Base-by-base conservation (phyloP, 2,329 filamentous ascomycete genomes). In the Sarocladium kiliense region DNA sequence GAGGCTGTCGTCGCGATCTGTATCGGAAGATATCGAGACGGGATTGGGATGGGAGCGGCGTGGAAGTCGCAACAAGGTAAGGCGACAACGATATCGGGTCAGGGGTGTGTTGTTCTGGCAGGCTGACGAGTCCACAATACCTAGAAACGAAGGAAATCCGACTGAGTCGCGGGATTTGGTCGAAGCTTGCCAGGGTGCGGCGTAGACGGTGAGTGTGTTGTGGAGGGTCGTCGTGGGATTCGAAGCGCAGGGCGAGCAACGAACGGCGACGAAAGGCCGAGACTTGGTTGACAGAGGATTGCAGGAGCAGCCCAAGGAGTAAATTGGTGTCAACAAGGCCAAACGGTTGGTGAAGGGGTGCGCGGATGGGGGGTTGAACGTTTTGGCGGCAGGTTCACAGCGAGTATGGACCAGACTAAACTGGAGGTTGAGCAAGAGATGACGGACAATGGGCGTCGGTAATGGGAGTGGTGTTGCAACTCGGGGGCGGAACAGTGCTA, bases 201-300 rank as follows among this genome's bases (percentile, higher is more conserved):
- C 47, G 26, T 51, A 18, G 23, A 47, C 12, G 30, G 47, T 7
- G 47, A 36, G 27, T 21, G 18, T 6, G 30, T 21, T 19, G 16
- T 21, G 16, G 21, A 49, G 21, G 30, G 47, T n/a, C 47, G 47
- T 51, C 44, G 47, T 36, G 14, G 47, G 47, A 49, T 34, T 36
- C n/a, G 14, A 27, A 47, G 44, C n/a, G 23, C 44, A 47, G 44
- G 44, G 44, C 44, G 44, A 25, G 25, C 41, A 44, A 21, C 41
- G 21, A 47, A n/a, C 18, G 44, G 19, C 39, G 23, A 23, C 19
- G 9, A 23, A 44, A 18, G 39, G 19, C 39, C 39, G 12, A 18
- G 39, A 23, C 3, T 44, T 44, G 7, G 14, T 23, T 21, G 39
- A 7, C 18, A 21, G 39, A 23, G 9, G n/a, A 23, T 44, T 21